Evolutionary conservation across 768 basidiomycete genomes (phyloP), one percentile per base, ranked within the genome.

Genomic region (Tulasnella sp.): DNA sequence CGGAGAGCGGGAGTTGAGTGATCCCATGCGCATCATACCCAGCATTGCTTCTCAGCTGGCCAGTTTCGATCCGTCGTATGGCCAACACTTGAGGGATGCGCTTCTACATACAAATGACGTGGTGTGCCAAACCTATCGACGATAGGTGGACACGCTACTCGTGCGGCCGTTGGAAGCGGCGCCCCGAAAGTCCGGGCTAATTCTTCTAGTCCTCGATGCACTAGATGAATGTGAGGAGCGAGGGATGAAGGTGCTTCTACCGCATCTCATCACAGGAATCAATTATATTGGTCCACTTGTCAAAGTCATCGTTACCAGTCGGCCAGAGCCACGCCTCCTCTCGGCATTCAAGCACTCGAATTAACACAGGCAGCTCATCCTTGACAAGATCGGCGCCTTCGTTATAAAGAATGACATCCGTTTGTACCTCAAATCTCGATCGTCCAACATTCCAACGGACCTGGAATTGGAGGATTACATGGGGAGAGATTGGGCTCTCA

Each of bases 141-240:
- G n/a, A 3, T 53, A 65, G 25, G 60, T 68, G 38, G 24, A 58
- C 8, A 31, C 57, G 12, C 60, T 70, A 4, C 8, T 69, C n/a
- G 25, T 53, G 2, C 29, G 34, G 22, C 65, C 65, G 5, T 50
- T 64, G 12, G 7, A 34, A 12, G 25, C 9, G 0, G 19, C n/a
- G 10, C 17, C 45, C 8, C 9, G 29, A 7, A 2, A 51, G n/a
- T 22, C 57, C 21, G 25, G 54, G 17, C 64, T 59, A 4, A 31
- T 70, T 25, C 45, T 73, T 15, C 59, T 74, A 48, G 64, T 73
- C 51, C 62, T 74, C 21, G 73, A 74, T 61, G 73, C 68, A 2
- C 62, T 74, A 24, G 72, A 74, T 61, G 72, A 74, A 64, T 68
- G 72, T 5, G 65, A 56, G 5, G 38, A 30, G 15, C 49, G 46